Base-by-base conservation (phyloP, 1,284 basidiomycete genomes). In the Ustilago cynodontis region DNA sequence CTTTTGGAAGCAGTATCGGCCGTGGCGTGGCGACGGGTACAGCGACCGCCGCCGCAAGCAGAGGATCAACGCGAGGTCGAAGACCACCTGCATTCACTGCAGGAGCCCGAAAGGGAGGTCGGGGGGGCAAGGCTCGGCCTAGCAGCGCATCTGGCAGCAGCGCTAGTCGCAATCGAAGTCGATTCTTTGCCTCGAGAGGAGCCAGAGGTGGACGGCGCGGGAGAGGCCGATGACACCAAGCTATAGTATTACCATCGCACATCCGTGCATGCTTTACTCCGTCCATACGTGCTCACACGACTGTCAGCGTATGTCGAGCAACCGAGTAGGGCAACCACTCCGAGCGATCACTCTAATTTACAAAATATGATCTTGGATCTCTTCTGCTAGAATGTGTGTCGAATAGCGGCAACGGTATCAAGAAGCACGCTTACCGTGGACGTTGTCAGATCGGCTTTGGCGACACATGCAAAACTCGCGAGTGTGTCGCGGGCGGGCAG, bases 171-270 rank as follows among this genome's bases (percentile, higher is more conserved):
- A 43, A 22, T 22, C 29, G 49, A 9, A 65, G 68, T 53, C 53
- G 58, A 0, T 61, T 61, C 50, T 71, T 71, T 52, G 50, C 62
- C 2, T 37, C 51, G 14, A 43, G 33, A n/a, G 41, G 26, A 39
- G 47, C 49, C 14, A 35, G 58, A 41, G 53, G 58, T 5, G 43
- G 29, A 22, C 56, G 56, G 14, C 37, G 60, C 26, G 56, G 60
- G 2, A 43, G 61, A 59, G 61, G 57, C 3, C 43, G 66, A 20
- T 59, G 58, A 59, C 24, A 22, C 51, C 6, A 6, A 33, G 31
- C 31, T 33, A 33, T 11, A 5, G 31, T 33, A 33, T 11, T 33
- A 33, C 31, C 31, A 33, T 33, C 31, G 31, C 31, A 33, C n/a
- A n/a, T n/a, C n/a, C n/a, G n/a, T n/a, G n/a, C n/a, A 33, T 33